These are phyloP conservation scores for Ophiosphaerella narmari DNA, from an alignment of 2,329 filamentous ascomycete genomes.

Conservation along the genomic window DNA sequence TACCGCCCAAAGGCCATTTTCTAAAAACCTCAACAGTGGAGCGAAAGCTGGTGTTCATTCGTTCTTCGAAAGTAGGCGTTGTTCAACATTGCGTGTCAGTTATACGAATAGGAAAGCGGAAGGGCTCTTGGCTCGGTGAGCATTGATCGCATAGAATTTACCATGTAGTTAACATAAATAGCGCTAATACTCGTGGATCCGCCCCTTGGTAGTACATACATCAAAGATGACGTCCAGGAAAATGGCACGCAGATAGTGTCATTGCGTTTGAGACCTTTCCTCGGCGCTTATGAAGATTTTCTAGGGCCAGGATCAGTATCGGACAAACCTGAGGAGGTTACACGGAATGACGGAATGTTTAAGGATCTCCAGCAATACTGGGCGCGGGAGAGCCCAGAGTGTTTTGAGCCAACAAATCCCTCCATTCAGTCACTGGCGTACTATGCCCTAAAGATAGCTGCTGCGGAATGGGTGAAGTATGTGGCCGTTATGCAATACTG, in stretches of 20 bases:
- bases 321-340: background rate
- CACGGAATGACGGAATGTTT: constrained; percentile 8
- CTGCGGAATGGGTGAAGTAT: constrained; percentile 31
- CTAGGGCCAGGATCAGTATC: constrained; percentile 4
- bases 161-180: background rate
- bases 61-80: constrained; percentile 13
- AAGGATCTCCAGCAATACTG: constrained; percentile 21
- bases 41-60: constrained; percentile 18
- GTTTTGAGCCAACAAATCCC: constrained; percentile 13
- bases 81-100: constrained; percentile 20
- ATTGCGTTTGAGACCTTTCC: constrained; percentile 2
- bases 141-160: background rate
- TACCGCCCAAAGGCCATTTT: background rate
- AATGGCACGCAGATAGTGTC: background rate
- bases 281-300: constrained; percentile 21
- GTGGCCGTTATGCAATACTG: constrained; percentile 25
- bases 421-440: constrained; percentile 15
- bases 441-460: constrained; percentile 25
- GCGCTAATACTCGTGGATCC: constrained; percentile 19
- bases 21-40: no score
- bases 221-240: background rate
- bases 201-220: constrained; percentile 8
- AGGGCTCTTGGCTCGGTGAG: constrained; percentile 15
- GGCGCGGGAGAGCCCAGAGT: constrained; percentile 1
- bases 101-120: constrained; percentile 1